Evolutionary conservation across 2,329 filamentous ascomycete genomes (phyloP).

Genomic region (Thyridium curvatum): DNA sequence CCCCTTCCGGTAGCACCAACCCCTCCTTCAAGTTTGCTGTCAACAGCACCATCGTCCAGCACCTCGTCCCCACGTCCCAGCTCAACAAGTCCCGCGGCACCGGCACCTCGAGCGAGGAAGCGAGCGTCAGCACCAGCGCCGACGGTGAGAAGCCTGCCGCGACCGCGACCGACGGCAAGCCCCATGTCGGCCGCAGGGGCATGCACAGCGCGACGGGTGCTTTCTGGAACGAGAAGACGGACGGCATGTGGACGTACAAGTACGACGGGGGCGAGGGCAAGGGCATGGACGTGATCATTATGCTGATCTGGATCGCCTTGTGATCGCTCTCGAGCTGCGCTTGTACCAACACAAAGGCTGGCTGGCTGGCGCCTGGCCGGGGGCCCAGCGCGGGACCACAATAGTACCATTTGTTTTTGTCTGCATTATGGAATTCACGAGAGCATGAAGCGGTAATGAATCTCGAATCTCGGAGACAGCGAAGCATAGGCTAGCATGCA

Average conservation of each 20-base stretch:
- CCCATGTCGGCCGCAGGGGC: slow-evolving; percentile 76
- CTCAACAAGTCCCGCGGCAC: slow-evolving; percentile 54
- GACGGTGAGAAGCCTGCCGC: slow-evolving; percentile 42
- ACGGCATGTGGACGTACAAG: slow-evolving; percentile 87
- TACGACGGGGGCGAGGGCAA: slow-evolving; percentile 64
- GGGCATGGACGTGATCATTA: slow-evolving; percentile 64
- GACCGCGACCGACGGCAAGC: slow-evolving; percentile 56
- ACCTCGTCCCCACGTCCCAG: slow-evolving; percentile 64
- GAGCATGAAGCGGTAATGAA: no score
- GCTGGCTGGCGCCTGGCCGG: no score
- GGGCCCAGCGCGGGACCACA: no score
- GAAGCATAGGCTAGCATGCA: no score
- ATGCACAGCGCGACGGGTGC: slow-evolving; percentile 84
- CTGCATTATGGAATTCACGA: no score
- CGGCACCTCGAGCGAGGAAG: slow-evolving; percentile 39
- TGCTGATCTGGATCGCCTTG: slow-evolving; percentile 68
- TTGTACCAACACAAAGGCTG: no score
- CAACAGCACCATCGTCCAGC: slow-evolving; percentile 98
- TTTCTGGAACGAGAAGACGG: slow-evolving; percentile 87
- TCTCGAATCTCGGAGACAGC: no score
- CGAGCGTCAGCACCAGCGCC: slow-evolving; percentile 50
- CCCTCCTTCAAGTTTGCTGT: slow-evolving; percentile 84
- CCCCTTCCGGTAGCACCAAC: slow-evolving; percentile 41
- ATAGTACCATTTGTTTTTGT: no score
- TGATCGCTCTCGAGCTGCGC: no score